Evolutionary conservation across 257 asterid genomes (phyloP).

Genomic region (Nyctanthes arbortristis): DNA sequence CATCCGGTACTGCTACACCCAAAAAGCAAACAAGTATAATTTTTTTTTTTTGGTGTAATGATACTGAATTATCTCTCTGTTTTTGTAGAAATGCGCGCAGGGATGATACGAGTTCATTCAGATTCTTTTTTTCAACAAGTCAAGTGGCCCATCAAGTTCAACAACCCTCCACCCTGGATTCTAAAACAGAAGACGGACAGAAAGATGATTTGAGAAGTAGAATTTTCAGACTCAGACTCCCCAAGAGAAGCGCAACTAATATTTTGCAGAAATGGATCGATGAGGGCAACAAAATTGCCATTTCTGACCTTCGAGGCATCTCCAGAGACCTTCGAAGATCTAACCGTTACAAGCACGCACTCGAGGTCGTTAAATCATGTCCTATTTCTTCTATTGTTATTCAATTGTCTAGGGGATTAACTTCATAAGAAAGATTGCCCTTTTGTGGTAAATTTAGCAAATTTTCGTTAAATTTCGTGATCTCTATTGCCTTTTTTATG

Average conservation of each 20-base stretch:
- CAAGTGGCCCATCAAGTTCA: conserved; percentile 34
- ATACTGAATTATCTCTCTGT: not conserved
- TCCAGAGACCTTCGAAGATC: conserved; percentile 74
- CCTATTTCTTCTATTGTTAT: not conserved
- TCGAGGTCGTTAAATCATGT: conserved; percentile 56
- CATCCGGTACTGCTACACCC: conserved; percentile 40
- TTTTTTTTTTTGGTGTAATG: not conserved
- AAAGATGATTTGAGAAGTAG: conserved; percentile 82
- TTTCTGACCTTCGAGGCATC: conserved; percentile 74
- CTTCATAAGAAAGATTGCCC: not conserved
- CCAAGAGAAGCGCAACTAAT: conserved; percentile 80
- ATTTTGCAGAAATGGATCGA: conserved; percentile 70
- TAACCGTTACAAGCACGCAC: conserved; percentile 85
- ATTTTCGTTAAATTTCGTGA: too few relatives aligned
- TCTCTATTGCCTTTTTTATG: too few relatives aligned
- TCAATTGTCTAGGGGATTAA: not conserved
- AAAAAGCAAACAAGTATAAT: not conserved
- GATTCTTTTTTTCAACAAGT: conserved; percentile 55
- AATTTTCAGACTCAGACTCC: conserved; percentile 75
- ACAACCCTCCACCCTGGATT: conserved; percentile 29
- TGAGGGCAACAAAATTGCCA: conserved; percentile 58
- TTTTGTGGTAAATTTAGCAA: not conserved
- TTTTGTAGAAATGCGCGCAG: conserved; percentile 38
- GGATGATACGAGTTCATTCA: conserved; percentile 29
- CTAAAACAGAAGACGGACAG: conserved; percentile 31